These are phyloP conservation scores for Erysiphe pulchra DNA, from an alignment of 2,329 filamentous ascomycete genomes.

Conservation along the genomic window DNA sequence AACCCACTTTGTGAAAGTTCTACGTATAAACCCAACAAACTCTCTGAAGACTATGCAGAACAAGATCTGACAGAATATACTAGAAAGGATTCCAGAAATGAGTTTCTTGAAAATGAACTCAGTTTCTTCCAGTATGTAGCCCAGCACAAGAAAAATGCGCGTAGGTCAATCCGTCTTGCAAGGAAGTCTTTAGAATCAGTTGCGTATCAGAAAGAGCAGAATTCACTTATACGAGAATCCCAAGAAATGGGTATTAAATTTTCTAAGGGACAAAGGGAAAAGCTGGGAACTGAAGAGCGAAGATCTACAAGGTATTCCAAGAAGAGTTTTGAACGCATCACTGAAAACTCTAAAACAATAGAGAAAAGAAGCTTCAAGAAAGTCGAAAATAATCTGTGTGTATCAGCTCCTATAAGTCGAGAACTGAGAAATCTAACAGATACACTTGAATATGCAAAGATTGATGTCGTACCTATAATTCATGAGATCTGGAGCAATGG, in stretches of 20 bases:
- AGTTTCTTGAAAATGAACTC: slow-evolving; percentile 13
- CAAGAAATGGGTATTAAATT: slow-evolving; percentile 4
- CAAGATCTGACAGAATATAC: not conserved
- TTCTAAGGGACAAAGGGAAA: slow-evolving; percentile 10
- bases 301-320: slow-evolving; percentile 19
- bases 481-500: slow-evolving; percentile 39
- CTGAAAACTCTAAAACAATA: slow-evolving; percentile 24
- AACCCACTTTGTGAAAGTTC: slow-evolving; percentile 34
- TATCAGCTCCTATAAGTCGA: slow-evolving; percentile 12
- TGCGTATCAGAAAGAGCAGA: slow-evolving; percentile 16
- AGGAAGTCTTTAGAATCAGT: slow-evolving; percentile 22
- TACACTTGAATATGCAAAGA: slow-evolving; percentile 33
- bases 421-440: slow-evolving; percentile 34
- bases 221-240: slow-evolving; percentile 10
- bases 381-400: slow-evolving; percentile 16
- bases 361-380: slow-evolving; percentile 34
- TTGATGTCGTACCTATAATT: slow-evolving; percentile 30
- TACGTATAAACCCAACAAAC: slow-evolving; percentile 21
- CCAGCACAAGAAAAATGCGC: slow-evolving; percentile 8
- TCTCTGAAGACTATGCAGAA: slow-evolving; percentile 17
- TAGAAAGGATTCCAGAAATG: slow-evolving; percentile 16
- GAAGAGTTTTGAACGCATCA: slow-evolving; percentile 18
- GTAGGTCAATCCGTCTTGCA: slow-evolving; percentile 14
- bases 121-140: slow-evolving; percentile 1
- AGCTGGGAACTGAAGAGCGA: slow-evolving; percentile 10